Base-by-base conservation (phyloP, 331 rosid genomes). In the Pyrus hybrid region DNA sequence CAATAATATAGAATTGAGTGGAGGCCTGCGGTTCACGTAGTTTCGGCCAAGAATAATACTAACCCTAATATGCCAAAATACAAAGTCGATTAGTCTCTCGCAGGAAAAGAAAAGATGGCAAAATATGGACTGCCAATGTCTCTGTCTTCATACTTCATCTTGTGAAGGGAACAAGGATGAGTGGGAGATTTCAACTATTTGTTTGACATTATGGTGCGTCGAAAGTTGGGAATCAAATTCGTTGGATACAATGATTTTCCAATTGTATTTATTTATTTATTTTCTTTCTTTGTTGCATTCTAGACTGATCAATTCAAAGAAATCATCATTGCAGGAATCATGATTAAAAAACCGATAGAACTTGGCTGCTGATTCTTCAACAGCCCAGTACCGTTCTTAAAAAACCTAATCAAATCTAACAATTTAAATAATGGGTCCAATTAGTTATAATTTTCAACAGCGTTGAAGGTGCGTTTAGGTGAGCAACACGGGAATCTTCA, bases 101-200 rank as follows among this genome's bases (percentile, higher is more conserved):
- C n/a, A n/a, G 35, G 28, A 71, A n/a, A 20, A 23, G 13, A 71
- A 71, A 56, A 10, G 35, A 72, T 57, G 62, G 67, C 6, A 54
- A 21, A 56, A 33, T 58, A 33, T 22, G 17, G 67, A 58, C 26
- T 58, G 68, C 26, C 25, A 37, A 16, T 58, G 67, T 58, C 68
- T 35, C 25, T 56, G 22, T 71, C 67, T 57, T 22, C 9, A 30
- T 33, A 63, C 33, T 21, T 37, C 56, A 22, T 72, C 25, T 58
- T 73, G 64, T 37, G 29, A 73, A 73, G 68, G 76, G 68, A 60
- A 73, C 26, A 60, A 60, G 68, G 68, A 35, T 37, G 76, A 60
- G 76, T 60, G 68, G 68, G 29, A 37, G 49, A 73, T 60, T 73
- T 73, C 68, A 58, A 37, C 76, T 60, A 73, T 60, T 60, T 73